These are phyloP conservation scores for Penicillium fimorum DNA, from an alignment of 495 filamentous ascomycete genomes.

Conservation along the genomic window DNA sequence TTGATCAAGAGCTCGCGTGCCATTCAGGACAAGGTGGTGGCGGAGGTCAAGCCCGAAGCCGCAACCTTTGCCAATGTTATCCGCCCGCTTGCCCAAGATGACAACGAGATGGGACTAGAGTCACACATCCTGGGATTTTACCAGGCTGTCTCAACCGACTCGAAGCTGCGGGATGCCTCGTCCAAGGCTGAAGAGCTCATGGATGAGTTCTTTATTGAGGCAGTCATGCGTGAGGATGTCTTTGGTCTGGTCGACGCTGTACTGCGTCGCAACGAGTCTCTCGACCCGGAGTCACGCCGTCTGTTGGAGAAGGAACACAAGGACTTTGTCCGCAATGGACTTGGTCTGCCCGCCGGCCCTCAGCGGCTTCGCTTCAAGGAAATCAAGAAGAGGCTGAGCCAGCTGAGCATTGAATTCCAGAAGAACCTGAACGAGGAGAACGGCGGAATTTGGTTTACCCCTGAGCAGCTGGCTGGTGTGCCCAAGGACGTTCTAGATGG, in stretches of 20 bases:
- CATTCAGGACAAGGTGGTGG: slow-evolving; percentile 73
- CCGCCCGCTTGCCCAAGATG: slow-evolving; percentile 62
- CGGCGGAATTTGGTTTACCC: slow-evolving; percentile 65
- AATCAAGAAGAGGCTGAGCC: slow-evolving; percentile 68
- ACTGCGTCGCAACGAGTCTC: slow-evolving; percentile 54
- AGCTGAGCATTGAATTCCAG: slow-evolving; percentile 64
- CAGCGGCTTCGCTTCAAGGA: slow-evolving; percentile 66
- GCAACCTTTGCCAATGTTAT: slow-evolving; percentile 68
- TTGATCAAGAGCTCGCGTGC: slow-evolving; percentile 66
- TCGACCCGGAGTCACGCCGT: slow-evolving; percentile 62
- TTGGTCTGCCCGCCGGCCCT: slow-evolving; percentile 60
- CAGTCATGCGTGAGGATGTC: slow-evolving; percentile 66
- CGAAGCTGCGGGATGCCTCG: slow-evolving; percentile 67
- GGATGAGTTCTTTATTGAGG: slow-evolving; percentile 65
- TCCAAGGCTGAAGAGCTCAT: slow-evolving; percentile 66
- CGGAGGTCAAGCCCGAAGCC: slow-evolving; percentile 59
- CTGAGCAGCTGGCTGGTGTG: slow-evolving; percentile 59
- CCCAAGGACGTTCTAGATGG: slow-evolving; percentile 60
- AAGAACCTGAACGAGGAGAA: slow-evolving; percentile 70
- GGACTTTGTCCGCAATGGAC: slow-evolving; percentile 61
- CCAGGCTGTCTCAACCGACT: slow-evolving; percentile 71
- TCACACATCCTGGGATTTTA: slow-evolving; percentile 70
- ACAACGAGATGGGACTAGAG: slow-evolving; percentile 60
- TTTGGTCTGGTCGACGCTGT: slow-evolving; percentile 62
- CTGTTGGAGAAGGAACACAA: slow-evolving; percentile 70